These are phyloP conservation scores for Sanguinoderma infundibulare DNA, from an alignment of 1,284 basidiomycete species.

Conservation along the genomic window DNA sequence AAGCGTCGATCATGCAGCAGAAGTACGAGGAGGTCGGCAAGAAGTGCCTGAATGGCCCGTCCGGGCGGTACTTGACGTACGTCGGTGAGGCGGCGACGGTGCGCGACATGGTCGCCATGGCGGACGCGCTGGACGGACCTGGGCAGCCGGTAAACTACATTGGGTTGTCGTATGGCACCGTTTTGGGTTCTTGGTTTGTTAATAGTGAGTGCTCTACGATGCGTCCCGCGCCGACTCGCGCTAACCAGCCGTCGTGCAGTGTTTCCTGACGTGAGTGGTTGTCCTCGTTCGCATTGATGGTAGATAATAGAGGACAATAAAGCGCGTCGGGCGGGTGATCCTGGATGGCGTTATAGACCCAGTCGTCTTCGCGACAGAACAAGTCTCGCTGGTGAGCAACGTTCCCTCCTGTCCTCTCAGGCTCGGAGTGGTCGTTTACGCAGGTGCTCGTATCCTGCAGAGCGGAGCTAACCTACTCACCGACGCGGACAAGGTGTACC, in stretches of 20 bases:
- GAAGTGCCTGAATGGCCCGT: slow-evolving; percentile 9
- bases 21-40: slow-evolving; percentile 16
- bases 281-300: no score
- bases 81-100: slow-evolving; percentile 23
- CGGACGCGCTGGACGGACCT: slow-evolving; percentile 21
- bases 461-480: not conserved
- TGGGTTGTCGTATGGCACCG: slow-evolving; percentile 20
- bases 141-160: slow-evolving; percentile 19
- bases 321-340: slow-evolving; percentile 24
- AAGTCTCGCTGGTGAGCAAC: slow-evolving; percentile 6
- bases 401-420: no score
- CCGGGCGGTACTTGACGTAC: slow-evolving; percentile 15
- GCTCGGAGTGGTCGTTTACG: not conserved
- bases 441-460: not conserved
- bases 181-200: slow-evolving; percentile 22
- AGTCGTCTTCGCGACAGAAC: slow-evolving; percentile 1
- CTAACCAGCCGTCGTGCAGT: not conserved
- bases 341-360: slow-evolving; percentile 19
- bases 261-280: slow-evolving; percentile 18
- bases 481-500: slow-evolving; percentile 9
- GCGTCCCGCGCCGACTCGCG: not conserved
- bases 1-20: slow-evolving; percentile 12
- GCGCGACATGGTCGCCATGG: slow-evolving; percentile 23
- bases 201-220: slow-evolving; percentile 19
- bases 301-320: not conserved